These are phyloP conservation scores for Penicillium italicum DNA, from an alignment of 2,329 filamentous ascomycete species.

Conservation along the genomic window DNA sequence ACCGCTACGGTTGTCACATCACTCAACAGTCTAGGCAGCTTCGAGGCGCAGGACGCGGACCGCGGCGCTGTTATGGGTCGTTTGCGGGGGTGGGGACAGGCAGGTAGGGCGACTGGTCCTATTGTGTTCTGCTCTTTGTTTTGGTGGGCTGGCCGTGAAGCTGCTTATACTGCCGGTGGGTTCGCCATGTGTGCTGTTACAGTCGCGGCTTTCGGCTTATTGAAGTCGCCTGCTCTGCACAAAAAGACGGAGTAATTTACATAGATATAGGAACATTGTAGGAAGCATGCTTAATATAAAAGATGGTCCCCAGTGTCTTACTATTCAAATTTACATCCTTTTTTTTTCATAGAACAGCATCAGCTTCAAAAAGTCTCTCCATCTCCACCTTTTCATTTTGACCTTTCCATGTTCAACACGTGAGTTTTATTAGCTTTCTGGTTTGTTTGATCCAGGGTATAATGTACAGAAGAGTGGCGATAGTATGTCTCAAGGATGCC, in stretches of 20 bases:
- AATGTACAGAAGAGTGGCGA: conserved; percentile 16
- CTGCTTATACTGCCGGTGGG: conserved; percentile 78
- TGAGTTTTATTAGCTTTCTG: background rate
- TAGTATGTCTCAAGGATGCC: background rate
- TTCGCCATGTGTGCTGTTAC: conserved; percentile 74
- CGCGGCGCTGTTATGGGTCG: conserved; percentile 82
- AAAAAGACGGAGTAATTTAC: background rate
- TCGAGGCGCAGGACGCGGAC: conserved; percentile 77
- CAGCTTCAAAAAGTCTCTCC: background rate
- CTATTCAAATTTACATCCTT: background rate
- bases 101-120: conserved; percentile 81
- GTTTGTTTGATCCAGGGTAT: conserved; percentile 5
- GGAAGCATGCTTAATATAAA: background rate
- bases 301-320: background rate
- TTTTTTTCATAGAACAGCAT: background rate
- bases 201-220: conserved; percentile 63
- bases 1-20: conserved; percentile 94
- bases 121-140: conserved; percentile 91
- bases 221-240: conserved; percentile 58
- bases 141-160: conserved; percentile 93
- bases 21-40: conserved; percentile 84
- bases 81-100: conserved; percentile 75
- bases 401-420: background rate
- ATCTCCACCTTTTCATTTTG: background rate
- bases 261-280: background rate